phyloP scores from a whole-genome alignment of 164 flowering plant species.

The Taxillus chinensis region DNA sequence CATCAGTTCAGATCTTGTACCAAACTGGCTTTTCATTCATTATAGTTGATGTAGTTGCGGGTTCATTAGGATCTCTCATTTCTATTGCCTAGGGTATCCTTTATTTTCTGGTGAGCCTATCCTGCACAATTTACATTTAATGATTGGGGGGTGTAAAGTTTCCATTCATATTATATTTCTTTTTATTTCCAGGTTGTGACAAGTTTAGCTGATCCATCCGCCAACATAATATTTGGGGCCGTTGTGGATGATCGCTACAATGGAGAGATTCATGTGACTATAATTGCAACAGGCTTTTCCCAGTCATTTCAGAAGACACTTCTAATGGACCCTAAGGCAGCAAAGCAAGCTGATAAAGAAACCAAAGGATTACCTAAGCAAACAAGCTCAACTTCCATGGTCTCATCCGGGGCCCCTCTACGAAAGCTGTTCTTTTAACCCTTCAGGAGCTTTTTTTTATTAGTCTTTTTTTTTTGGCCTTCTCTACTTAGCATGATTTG shows the following conservation, averaged over 20 bases:
- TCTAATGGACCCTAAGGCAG: slow-evolving; percentile 64
- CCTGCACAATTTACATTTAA: too few relatives aligned
- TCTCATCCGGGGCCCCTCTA: slow-evolving; percentile 28
- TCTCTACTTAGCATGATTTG: background rate
- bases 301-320: slow-evolving; percentile 87
- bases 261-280: slow-evolving; percentile 92
- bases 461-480: background rate
- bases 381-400: slow-evolving; percentile 21
- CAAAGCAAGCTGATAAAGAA: slow-evolving; percentile 49
- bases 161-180: background rate
- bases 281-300: slow-evolving; percentile 93
- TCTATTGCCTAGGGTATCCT: too few relatives aligned
- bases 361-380: slow-evolving; percentile 29
- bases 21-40: too few relatives aligned
- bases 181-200: slow-evolving; percentile 72
- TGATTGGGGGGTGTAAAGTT: too few relatives aligned
- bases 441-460: background rate
- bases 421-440: slow-evolving; percentile 63
- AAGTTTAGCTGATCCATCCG: slow-evolving; percentile 97
- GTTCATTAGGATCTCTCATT: too few relatives aligned
- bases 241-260: slow-evolving; percentile 94
- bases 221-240: slow-evolving; percentile 95
- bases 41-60: too few relatives aligned
- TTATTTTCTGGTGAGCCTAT: too few relatives aligned
- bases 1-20: too few relatives aligned